Conservation (phyloP, 1,284 basidiomycete species). For the Rhizoctonia solani region DNA sequence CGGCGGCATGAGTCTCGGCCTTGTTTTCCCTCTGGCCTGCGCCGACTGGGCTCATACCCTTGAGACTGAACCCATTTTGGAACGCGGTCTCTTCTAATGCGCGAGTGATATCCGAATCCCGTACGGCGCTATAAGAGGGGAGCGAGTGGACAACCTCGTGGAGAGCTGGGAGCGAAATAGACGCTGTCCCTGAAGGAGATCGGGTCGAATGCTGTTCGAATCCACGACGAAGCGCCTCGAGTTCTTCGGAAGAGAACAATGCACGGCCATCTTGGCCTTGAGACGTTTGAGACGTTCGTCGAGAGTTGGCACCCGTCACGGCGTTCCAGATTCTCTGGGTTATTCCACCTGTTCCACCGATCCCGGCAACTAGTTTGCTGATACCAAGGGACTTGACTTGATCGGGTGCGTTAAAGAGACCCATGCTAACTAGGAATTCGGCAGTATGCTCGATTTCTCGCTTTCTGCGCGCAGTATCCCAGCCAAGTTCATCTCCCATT, state of each 20-base stretch:
- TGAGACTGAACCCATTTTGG: slow-evolving; percentile 54
- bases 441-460: slow-evolving; percentile 65
- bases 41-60: slow-evolving; percentile 76
- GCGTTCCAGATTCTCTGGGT: slow-evolving; percentile 10
- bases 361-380: slow-evolving; percentile 39
- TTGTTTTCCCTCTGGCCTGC: slow-evolving; percentile 47
- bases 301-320: slow-evolving; percentile 6
- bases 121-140: slow-evolving; percentile 24
- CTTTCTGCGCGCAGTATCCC: slow-evolving; percentile 64
- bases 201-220: slow-evolving; percentile 40
- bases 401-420: slow-evolving; percentile 54
- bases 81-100: slow-evolving; percentile 69
- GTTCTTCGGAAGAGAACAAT: slow-evolving; percentile 41
- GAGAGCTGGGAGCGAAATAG: slow-evolving; percentile 6
- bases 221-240: slow-evolving; percentile 39
- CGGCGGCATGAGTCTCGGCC: slow-evolving; percentile 51
- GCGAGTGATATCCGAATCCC: slow-evolving; percentile 35
- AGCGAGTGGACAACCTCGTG: slow-evolving; percentile 23
- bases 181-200: neutral
- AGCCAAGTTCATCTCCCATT: slow-evolving; percentile 85
- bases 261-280: slow-evolving; percentile 42
- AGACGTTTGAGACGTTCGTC: slow-evolving; percentile 28
- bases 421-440: slow-evolving; percentile 77
- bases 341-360: slow-evolving; percentile 43
- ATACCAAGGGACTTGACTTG: slow-evolving; percentile 13